phyloP scores from a whole-genome alignment of 306 rosid species.

The Crotalaria pallida region DNA sequence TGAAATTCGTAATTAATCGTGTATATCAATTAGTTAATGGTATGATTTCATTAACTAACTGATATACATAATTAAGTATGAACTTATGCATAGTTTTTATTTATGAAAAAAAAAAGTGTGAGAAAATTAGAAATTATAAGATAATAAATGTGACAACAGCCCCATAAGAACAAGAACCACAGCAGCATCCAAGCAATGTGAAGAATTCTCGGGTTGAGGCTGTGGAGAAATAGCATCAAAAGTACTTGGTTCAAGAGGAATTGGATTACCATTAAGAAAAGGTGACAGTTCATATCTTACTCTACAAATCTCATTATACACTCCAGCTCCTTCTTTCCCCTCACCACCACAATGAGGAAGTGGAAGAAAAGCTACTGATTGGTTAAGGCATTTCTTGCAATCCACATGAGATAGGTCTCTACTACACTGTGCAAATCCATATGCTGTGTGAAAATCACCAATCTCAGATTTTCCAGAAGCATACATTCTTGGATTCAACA shows the following conservation, averaged over 20 bases:
- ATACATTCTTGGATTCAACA: neutral
- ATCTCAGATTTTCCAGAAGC: neutral
- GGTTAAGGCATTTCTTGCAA: neutral
- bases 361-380: neutral
- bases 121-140: neutral
- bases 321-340: neutral
- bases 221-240: neutral
- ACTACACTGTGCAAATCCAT: constrained; percentile 4
- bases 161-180: neutral
- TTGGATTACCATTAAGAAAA: neutral
- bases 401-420: neutral
- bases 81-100: no score
- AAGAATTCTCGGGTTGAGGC: neutral
- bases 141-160: neutral
- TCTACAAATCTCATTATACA: neutral
- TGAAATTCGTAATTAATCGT: no score
- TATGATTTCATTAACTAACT: no score
- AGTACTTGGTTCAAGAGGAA: neutral
- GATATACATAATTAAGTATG: no score
- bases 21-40: no score
- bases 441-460: neutral
- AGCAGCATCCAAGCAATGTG: neutral
- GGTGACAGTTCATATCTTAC: constrained; percentile 8
- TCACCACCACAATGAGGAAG: neutral
- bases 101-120: no score